Evolutionary conservation across 179 eudicot genomes (phyloP).

Genomic region (Beta corolliflora): DNA sequence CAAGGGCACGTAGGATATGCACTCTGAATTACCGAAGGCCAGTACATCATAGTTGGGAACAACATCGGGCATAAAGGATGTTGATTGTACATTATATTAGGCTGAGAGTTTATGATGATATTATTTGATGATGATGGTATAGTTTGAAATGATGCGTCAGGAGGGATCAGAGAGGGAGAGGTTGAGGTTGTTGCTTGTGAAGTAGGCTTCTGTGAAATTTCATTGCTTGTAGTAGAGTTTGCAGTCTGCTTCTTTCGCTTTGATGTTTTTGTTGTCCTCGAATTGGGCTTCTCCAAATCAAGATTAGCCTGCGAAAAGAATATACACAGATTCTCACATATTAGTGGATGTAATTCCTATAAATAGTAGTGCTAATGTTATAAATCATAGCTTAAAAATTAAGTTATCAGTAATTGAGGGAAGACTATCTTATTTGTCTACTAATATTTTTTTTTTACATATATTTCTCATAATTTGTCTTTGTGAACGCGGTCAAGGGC

Average conservation of each 20-base stretch:
- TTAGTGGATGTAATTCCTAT: neutral
- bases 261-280: constrained; percentile 27
- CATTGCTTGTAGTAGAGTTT: constrained; percentile 4
- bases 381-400: no score
- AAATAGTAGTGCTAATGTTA: neutral
- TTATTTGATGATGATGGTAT: constrained; percentile 13
- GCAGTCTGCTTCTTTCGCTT: constrained; percentile 30
- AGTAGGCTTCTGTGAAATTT: constrained; percentile 6
- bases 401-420: no score
- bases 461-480: no score
- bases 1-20: constrained; percentile 30
- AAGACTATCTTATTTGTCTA: no score
- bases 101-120: constrained; percentile 8
- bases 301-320: constrained; percentile 9
- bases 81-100: constrained; percentile 24
- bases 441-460: no score
- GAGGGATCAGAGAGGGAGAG: constrained; percentile 15
- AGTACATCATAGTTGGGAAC: constrained; percentile 30
- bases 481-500: no score
- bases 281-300: constrained; percentile 4
- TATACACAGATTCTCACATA: neutral
- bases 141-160: constrained; percentile 9
- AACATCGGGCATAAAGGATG: constrained; percentile 25
- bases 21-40: constrained; percentile 33
- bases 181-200: constrained; percentile 17